Conservation (phyloP, 805 yeast species). For the Debaryomyces castellii region DNA sequence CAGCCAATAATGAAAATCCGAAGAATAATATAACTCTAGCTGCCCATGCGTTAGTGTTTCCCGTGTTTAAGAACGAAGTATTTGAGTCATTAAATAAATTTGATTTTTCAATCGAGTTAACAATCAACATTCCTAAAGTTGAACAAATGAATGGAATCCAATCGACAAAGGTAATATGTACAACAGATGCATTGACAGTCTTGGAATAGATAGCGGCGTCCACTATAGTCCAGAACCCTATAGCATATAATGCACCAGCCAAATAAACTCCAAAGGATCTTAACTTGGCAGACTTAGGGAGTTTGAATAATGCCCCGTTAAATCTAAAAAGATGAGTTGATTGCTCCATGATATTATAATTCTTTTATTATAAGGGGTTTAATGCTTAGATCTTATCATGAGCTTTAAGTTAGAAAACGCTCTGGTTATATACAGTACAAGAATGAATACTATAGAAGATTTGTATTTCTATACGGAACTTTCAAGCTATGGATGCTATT, state of each 20-base stretch:
- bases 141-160: slow-evolving; percentile 95
- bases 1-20: slow-evolving; percentile 91
- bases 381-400: not conserved
- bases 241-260: slow-evolving; percentile 75
- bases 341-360: slow-evolving; percentile 32
- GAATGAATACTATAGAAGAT: no score
- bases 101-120: slow-evolving; percentile 69
- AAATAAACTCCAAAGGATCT: slow-evolving; percentile 74
- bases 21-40: slow-evolving; percentile 86
- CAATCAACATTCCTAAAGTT: slow-evolving; percentile 83
- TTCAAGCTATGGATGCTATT: not conserved
- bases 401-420: not conserved
- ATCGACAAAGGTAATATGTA: slow-evolving; percentile 88
- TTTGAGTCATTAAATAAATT: slow-evolving; percentile 47
- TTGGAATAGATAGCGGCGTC: slow-evolving; percentile 88
- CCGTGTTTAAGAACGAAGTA: slow-evolving; percentile 39
- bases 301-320: slow-evolving; percentile 48
- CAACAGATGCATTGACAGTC: slow-evolving; percentile 78
- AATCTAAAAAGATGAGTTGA: slow-evolving; percentile 62
- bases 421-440: no score
- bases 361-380: not conserved
- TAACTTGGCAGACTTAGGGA: slow-evolving; percentile 70
- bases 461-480: no score
- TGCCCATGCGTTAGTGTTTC: slow-evolving; percentile 74
- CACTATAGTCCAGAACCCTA: slow-evolving; percentile 86